These are phyloP conservation scores for Diaporthe vexans DNA, from an alignment of 2,329 filamentous ascomycete genomes.

Conservation along the genomic window DNA sequence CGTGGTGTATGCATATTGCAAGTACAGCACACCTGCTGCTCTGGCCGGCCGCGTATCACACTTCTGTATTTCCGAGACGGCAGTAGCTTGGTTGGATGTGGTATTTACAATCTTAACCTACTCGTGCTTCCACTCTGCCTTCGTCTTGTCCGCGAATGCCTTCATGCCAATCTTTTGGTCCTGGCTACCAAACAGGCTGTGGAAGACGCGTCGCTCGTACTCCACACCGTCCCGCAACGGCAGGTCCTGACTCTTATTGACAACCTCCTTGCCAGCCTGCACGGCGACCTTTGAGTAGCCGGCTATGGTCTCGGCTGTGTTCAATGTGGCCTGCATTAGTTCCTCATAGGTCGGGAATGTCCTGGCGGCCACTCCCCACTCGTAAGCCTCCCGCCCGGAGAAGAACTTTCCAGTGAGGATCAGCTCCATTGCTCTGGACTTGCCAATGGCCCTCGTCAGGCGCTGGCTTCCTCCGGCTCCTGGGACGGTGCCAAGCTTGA, in stretches of 20 bases:
- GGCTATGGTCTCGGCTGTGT: constrained; percentile 91
- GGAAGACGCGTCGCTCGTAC: constrained; percentile 94
- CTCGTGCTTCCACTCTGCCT: constrained; percentile 89
- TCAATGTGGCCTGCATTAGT: constrained; percentile 83
- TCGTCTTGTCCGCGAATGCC: constrained; percentile 95
- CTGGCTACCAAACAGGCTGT: constrained; percentile 90
- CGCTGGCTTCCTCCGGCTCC: constrained; percentile 94
- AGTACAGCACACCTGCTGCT: not conserved
- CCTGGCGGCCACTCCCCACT: constrained; percentile 91
- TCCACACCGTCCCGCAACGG: constrained; percentile 91
- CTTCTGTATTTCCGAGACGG: not conserved
- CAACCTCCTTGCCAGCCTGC: constrained; percentile 95
- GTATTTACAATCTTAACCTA: constrained; percentile 54
- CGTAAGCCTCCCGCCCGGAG: constrained; percentile 84
- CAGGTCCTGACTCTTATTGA: constrained; percentile 98
- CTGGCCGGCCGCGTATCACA: not conserved
- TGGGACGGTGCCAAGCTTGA: constrained; percentile 93
- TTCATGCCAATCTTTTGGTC: constrained; percentile 98
- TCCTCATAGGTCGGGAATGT: constrained; percentile 85
- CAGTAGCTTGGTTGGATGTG: not conserved
- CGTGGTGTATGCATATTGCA: not conserved
- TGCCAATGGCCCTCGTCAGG: constrained; percentile 85
- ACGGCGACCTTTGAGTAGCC: constrained; percentile 88
- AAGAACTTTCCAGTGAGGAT: constrained; percentile 90
- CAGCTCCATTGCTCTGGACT: constrained; percentile 91